Conservation (phyloP, 169 alveolate genomes). For the Plasmodium relictum region DNA sequence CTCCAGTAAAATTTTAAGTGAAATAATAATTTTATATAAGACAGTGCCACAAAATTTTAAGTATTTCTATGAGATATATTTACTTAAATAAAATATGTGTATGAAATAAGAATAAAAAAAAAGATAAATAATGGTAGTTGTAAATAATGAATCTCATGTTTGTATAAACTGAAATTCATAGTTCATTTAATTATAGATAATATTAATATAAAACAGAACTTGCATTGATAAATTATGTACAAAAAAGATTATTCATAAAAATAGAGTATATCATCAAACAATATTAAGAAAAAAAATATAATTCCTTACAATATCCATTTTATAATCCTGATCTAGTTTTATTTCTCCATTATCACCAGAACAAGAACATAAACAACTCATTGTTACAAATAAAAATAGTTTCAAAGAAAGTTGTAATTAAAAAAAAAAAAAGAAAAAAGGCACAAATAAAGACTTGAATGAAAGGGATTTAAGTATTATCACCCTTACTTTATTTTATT, state of each 20-base stretch:
- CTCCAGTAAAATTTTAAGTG: too few relatives aligned
- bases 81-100: not conserved
- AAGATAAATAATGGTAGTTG: not conserved
- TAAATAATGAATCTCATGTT: not conserved
- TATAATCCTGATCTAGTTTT: slow-evolving; percentile 40
- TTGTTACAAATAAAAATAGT: slow-evolving; percentile 31
- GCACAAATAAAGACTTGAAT: slow-evolving; percentile 21
- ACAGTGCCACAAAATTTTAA: not conserved
- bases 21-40: too few relatives aligned
- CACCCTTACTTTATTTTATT: not conserved
- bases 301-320: slow-evolving; percentile 35
- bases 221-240: too few relatives aligned
- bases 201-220: too few relatives aligned
- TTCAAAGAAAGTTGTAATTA: not conserved
- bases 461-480: not conserved
- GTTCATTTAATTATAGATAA: too few relatives aligned
- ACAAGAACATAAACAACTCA: slow-evolving; percentile 69
- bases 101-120: not conserved
- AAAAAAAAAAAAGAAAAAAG: slow-evolving; percentile 6
- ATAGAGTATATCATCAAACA: not conserved
- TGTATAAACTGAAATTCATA: too few relatives aligned
- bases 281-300: not conserved
- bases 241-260: not conserved
- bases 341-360: slow-evolving; percentile 59
- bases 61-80: too few relatives aligned